phyloP scores from a whole-genome alignment of 805 yeast species.

The Lipomyces yamadae region DNA sequence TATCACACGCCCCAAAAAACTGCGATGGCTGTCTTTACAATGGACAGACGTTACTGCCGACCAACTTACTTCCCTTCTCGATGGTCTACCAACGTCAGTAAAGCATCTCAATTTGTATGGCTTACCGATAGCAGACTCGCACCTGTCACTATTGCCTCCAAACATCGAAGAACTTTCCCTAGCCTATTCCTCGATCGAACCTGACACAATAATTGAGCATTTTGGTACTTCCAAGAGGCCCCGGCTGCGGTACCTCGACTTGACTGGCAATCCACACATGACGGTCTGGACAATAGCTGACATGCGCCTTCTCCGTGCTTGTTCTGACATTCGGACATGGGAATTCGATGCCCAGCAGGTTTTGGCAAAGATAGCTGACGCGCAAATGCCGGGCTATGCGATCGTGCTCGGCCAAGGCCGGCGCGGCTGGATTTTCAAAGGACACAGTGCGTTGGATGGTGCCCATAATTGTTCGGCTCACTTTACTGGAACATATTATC shows the following conservation, averaged over 20 bases:
- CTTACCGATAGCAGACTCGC: conserved; percentile 55
- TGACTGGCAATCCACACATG: conserved; percentile 65
- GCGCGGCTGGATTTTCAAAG: conserved; percentile 74
- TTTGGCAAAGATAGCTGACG: conserved; percentile 39
- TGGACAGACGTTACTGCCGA: conserved; percentile 58
- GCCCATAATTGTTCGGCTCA: conserved; percentile 23
- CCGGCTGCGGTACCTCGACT: conserved; percentile 61
- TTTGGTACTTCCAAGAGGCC: conserved; percentile 39
- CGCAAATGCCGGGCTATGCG: conserved; percentile 48
- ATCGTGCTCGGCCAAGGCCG: conserved; percentile 61
- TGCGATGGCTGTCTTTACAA: conserved; percentile 70
- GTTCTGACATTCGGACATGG: conserved; percentile 59
- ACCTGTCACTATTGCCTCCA: conserved; percentile 44
- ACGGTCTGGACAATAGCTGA: conserved; percentile 64
- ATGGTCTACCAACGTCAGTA: conserved; percentile 50
- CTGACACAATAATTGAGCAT: conserved; percentile 39
- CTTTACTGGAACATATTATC: conserved; percentile 11
- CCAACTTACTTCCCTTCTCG: conserved; percentile 57
- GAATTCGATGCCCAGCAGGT: conserved; percentile 55
- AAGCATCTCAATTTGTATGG: conserved; percentile 67
- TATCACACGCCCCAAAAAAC: conserved; percentile 37
- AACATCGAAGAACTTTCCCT: conserved; percentile 44
- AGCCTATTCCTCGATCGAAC: conserved; percentile 42
- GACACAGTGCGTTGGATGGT: conserved; percentile 18
- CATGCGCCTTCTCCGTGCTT: conserved; percentile 52